A percentile compares a stretch with the other conserved stretches of the same genome.
phyloP scores from a whole-genome alignment of 2,329 filamentous ascomycete species.

The Penicillium griseofulvum region DNA sequence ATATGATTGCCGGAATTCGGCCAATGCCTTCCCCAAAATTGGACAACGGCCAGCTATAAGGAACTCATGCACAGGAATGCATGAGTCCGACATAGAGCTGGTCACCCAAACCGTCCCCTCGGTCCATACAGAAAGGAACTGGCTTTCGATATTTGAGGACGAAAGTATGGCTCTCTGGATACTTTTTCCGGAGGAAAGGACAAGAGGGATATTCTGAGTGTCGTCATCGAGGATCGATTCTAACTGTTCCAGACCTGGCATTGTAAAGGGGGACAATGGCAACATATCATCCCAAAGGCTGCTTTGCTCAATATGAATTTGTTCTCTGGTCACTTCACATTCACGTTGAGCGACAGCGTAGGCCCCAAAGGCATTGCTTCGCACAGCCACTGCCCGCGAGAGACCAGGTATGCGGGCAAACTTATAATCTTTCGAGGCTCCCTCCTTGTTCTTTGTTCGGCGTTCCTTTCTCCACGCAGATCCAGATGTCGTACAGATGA shows the following conservation, averaged over 20 bases:
- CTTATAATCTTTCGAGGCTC: constrained; percentile 84
- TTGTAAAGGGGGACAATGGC: constrained; percentile 65
- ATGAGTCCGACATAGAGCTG: constrained; percentile 64
- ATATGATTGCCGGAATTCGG: constrained; percentile 56
- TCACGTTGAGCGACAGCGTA: constrained; percentile 86
- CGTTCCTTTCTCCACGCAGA: constrained; percentile 90
- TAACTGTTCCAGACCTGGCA: constrained; percentile 49
- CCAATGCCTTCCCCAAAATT: constrained; percentile 62
- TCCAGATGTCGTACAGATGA: constrained; percentile 87
- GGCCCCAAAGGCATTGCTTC: constrained; percentile 84
- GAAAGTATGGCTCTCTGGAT: constrained; percentile 45
- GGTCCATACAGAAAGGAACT: constrained; percentile 30
- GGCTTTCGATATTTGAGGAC: constrained; percentile 46
- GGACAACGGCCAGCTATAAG: constrained; percentile 72
- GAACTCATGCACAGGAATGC: constrained; percentile 80
- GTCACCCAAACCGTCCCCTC: constrained; percentile 42
- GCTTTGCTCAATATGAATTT: constrained; percentile 65
- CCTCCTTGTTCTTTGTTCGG: constrained; percentile 73
- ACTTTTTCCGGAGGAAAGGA: constrained; percentile 21
- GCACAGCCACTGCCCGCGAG: constrained; percentile 77
- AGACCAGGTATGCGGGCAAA: constrained; percentile 88
- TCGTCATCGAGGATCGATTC: constrained; percentile 41
- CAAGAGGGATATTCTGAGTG: constrained; percentile 38
- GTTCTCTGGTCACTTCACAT: constrained; percentile 72
- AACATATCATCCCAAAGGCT: constrained; percentile 72